phyloP scores from a whole-genome alignment of 2,329 filamentous ascomycete genomes.

The Hymenoscyphus salicellus region DNA sequence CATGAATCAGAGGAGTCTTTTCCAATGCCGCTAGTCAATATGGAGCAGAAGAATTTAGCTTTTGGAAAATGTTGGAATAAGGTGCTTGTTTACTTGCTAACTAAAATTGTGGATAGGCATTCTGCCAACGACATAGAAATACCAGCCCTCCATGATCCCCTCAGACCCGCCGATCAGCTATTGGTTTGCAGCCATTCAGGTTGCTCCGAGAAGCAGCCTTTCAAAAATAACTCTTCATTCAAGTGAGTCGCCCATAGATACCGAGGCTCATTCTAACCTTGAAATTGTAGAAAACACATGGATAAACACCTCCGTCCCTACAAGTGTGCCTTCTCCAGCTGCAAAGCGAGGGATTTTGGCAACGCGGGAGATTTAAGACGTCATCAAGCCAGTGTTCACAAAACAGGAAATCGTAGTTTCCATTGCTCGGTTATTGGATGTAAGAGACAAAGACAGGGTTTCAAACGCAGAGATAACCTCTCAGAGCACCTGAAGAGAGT shows the following conservation, averaged over 20 bases:
- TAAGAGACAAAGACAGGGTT: slow-evolving; percentile 11
- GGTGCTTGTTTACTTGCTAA: too few species aligned
- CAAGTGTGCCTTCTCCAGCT: slow-evolving; percentile 11
- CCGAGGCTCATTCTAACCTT: not conserved
- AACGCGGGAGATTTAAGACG: slow-evolving; percentile 15
- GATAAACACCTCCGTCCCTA: slow-evolving; percentile 18
- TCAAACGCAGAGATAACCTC: slow-evolving; percentile 17
- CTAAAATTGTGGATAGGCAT: too few species aligned
- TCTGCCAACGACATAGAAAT: too few species aligned
- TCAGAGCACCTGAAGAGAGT: slow-evolving; percentile 15
- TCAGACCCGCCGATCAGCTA: not conserved
- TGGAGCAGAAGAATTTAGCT: too few species aligned
- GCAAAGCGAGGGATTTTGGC: slow-evolving; percentile 14
- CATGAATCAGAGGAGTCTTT: too few species aligned
- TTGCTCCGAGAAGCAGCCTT: slow-evolving; percentile 2
- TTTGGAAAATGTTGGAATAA: too few species aligned
- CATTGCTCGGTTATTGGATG: slow-evolving; percentile 13
- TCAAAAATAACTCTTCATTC: slow-evolving; percentile 11
- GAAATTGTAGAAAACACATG: slow-evolving; percentile 12
- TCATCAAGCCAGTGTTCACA: slow-evolving; percentile 15
- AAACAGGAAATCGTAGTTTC: not conserved
- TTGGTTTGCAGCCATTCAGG: not conserved
- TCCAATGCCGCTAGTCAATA: too few species aligned
- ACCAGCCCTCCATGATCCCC: too few species aligned
- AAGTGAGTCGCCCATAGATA: slow-evolving; percentile 1